Evolutionary conservation across 495 filamentous ascomycete genomes (phyloP), one percentile per base, ranked within the genome.

Genomic region (Gamarada debralockiae): DNA sequence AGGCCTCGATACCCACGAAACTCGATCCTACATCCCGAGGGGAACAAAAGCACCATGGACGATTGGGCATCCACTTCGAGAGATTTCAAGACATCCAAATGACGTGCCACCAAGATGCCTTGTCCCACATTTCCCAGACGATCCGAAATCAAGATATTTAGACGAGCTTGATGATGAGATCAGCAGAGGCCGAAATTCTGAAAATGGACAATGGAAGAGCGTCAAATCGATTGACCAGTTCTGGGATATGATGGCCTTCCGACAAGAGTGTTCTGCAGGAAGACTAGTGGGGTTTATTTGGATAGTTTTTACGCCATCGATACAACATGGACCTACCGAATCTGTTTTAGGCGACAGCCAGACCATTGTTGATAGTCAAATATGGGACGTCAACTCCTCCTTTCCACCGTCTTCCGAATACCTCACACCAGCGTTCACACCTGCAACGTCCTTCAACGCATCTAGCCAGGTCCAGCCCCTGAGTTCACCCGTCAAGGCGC

Each of bases 241-340:
- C 67, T 99, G 93, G 93, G 93, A 99, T 50, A 85, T 93, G 81
- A 97, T 99, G 93, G 85, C 90, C 13, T 97, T 89, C 63, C 76
- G 93, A 24, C 93, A 97, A 65, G 93, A 99, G 66, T 99, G 93
- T 63, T 92, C 91, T 21, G 85, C 89, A 13, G 93, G 93, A 2
- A 74, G 90, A 18, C 67, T 96, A 48, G 95, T 96, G 0, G 95
- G 93, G 0, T 99, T 99, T 62, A 72, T 97, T 10, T 99, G 93
- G 93, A 67, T 96, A 23, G 83, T 96, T 9, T 85, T 97, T 50
- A 85, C 80, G 59, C 79, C 83, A 39, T 10, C 50, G 23, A 13
- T 10, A 52, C 38, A 47, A 20, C 38, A 15, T 7, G 23, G 56
- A 50, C 23, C 50, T 17, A 25, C 46, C 15, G 62, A 51, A 6